These are phyloP conservation scores for Blechomonas ayalai DNA, from an alignment of 208 protist genomes.

Conservation along the genomic window DNA sequence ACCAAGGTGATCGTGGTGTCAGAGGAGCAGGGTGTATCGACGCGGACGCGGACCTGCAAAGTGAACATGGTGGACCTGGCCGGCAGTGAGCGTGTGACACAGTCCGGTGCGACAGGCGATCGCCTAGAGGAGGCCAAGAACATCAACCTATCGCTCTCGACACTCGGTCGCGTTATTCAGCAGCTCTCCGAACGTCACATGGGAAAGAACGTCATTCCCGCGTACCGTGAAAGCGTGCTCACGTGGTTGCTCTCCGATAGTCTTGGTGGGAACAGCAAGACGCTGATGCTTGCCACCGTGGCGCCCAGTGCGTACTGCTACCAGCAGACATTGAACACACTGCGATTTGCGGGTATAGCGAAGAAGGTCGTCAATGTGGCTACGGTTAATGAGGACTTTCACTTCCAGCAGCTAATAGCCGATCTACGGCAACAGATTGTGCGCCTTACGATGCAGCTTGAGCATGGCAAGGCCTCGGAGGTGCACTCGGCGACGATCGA, in stretches of 20 bases:
- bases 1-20: constrained; percentile 38
- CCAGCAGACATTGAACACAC: constrained; percentile 79
- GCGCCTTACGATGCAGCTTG: constrained; percentile 68
- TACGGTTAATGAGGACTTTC: constrained; percentile 75
- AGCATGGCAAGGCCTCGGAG: constrained; percentile 55
- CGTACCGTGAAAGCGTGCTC: constrained; percentile 86
- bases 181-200: constrained; percentile 75
- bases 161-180: constrained; percentile 84
- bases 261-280: constrained; percentile 86
- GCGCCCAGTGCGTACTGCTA: constrained; percentile 75
- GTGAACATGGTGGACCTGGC: constrained; percentile 97
- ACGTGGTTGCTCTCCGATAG: constrained; percentile 85
- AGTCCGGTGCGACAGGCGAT: constrained; percentile 87
- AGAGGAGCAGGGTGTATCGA: constrained; percentile 45
- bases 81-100: constrained; percentile 91
- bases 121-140: constrained; percentile 92
- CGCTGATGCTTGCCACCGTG: constrained; percentile 83
- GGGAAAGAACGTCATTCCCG: constrained; percentile 49
- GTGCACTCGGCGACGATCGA: constrained; percentile 48
- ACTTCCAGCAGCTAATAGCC: constrained; percentile 68
- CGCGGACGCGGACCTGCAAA: constrained; percentile 51
- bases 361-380: constrained; percentile 85
- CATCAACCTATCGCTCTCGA: constrained; percentile 96
- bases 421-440: constrained; percentile 73
- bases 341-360: constrained; percentile 78